phyloP scores from a whole-genome alignment of 2,329 filamentous ascomycete genomes.

The Cladophialophora psammophila region DNA sequence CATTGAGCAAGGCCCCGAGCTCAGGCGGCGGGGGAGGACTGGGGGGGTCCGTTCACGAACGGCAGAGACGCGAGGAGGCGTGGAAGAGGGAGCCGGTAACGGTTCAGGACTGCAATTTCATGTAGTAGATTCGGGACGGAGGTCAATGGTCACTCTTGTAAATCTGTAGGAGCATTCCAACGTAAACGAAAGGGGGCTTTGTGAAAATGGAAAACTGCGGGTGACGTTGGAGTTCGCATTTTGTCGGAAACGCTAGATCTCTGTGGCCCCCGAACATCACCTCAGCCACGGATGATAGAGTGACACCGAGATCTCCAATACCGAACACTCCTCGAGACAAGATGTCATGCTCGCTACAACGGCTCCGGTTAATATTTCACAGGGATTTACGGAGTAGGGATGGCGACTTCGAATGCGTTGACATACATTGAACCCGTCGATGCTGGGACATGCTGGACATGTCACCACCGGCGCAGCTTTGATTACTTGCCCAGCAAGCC shows the following conservation, averaged over 20 bases:
- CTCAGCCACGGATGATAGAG: not conserved
- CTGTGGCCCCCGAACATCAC: slow-evolving; percentile 4
- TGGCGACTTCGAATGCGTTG: not conserved
- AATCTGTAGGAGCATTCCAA: not conserved
- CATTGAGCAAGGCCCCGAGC: slow-evolving; percentile 4
- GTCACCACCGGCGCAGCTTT: not conserved
- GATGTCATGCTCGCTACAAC: not conserved
- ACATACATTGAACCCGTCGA: not conserved
- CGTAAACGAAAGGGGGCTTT: not conserved
- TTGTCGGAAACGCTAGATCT: slow-evolving; percentile 2
- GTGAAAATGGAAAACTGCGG: slow-evolving; percentile 4
- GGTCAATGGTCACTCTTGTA: not conserved
- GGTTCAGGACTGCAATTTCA: not conserved
- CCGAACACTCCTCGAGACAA: not conserved
- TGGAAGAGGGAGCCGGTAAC: not conserved
- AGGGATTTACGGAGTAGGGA: not conserved
- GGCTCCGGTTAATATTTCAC: not conserved
- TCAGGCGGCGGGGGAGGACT: not conserved
- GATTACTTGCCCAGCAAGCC: not conserved
- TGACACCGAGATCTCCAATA: not conserved
- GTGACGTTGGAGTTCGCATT: slow-evolving; percentile 5
- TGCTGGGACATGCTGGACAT: not conserved
- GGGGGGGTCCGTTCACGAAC: not conserved
- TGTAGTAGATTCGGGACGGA: not conserved
- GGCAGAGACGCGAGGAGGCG: not conserved